Conservation (phyloP, 2,329 filamentous ascomycete species). For the Xylariaceae sp. region DNA sequence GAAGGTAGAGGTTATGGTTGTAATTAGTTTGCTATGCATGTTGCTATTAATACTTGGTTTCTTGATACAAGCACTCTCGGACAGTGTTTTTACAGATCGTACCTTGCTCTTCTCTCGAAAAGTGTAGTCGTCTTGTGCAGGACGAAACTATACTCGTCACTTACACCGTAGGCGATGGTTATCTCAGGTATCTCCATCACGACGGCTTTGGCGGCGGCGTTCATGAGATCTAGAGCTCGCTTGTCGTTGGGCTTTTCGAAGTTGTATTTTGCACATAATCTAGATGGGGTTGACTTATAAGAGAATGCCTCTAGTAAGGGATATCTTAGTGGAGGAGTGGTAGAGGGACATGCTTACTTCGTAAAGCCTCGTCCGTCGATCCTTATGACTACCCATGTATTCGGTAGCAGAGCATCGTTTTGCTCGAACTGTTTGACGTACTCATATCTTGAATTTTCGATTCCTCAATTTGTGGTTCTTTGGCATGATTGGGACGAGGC, state of each 20-base stretch:
- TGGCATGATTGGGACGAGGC: neutral
- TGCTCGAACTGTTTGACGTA: constrained; percentile 92
- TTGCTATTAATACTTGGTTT: no score
- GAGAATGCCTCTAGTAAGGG: neutral
- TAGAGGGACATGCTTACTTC: constrained; percentile 55
- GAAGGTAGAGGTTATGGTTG: constrained; percentile 88
- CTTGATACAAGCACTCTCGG: no score
- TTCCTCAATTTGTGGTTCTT: constrained; percentile 15
- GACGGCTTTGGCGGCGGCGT: constrained; percentile 80
- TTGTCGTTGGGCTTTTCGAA: constrained; percentile 93
- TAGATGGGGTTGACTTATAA: constrained; percentile 38
- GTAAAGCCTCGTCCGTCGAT: constrained; percentile 94
- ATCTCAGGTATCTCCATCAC: constrained; percentile 81
- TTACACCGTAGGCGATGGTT: constrained; percentile 84
- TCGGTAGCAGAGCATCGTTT: constrained; percentile 72
- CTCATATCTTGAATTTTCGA: constrained; percentile 63
- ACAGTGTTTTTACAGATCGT: constrained; percentile 85
- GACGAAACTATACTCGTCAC: constrained; percentile 79
- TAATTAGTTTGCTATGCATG: constrained; percentile 91
- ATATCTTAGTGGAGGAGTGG: neutral
- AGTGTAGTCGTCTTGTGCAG: neutral
- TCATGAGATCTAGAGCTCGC: constrained; percentile 88
- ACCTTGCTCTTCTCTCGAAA: constrained; percentile 47
- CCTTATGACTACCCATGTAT: constrained; percentile 93
- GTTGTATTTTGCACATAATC: constrained; percentile 74